Percentiles rank a stretch among this genome's conserved stretches.
phyloP scores from a whole-genome alignment of 805 yeast species.

The Starmerella floricola region DNA sequence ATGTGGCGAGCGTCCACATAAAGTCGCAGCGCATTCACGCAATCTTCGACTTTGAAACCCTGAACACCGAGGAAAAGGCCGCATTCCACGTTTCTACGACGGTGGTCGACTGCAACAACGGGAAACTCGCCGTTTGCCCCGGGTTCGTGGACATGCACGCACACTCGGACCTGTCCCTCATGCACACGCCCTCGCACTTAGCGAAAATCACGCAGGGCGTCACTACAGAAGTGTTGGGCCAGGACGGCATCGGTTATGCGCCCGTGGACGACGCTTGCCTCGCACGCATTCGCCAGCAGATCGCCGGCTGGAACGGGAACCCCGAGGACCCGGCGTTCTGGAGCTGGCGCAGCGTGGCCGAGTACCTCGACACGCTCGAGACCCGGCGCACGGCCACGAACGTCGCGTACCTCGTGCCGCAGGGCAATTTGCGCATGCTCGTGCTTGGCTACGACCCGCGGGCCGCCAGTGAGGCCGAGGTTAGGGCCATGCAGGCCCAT shows the following conservation, averaged over 20 bases:
- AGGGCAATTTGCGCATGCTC: constrained; percentile 18
- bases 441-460: constrained; percentile 19
- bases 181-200: constrained; percentile 16
- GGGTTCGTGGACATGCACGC: constrained; percentile 20
- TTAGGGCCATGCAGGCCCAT: constrained; percentile 8
- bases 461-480: constrained; percentile 12
- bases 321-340: constrained; percentile 13
- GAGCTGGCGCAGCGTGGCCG: constrained; percentile 10
- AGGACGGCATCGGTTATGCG: constrained; percentile 18
- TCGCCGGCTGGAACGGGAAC: constrained; percentile 18
- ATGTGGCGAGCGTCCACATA: constrained; percentile 6
- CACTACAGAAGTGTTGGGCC: constrained; percentile 19
- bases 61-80: not conserved
- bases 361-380: constrained; percentile 11
- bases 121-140: constrained; percentile 9
- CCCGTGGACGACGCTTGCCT: constrained; percentile 14
- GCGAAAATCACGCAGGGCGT: constrained; percentile 18
- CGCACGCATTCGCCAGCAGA: constrained; percentile 13
- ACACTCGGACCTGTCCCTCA: constrained; percentile 14
- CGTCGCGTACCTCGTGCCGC: constrained; percentile 14
- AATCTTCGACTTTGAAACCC: not conserved
- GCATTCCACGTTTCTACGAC: not conserved
- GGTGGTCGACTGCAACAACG: constrained; percentile 9
- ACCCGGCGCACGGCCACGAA: constrained; percentile 12
- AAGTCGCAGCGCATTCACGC: constrained; percentile 2